Evolutionary conservation across 495 filamentous ascomycete genomes (phyloP), one percentile per base, ranked within the genome.

Genomic region (Chaetomidium leptoderma): DNA sequence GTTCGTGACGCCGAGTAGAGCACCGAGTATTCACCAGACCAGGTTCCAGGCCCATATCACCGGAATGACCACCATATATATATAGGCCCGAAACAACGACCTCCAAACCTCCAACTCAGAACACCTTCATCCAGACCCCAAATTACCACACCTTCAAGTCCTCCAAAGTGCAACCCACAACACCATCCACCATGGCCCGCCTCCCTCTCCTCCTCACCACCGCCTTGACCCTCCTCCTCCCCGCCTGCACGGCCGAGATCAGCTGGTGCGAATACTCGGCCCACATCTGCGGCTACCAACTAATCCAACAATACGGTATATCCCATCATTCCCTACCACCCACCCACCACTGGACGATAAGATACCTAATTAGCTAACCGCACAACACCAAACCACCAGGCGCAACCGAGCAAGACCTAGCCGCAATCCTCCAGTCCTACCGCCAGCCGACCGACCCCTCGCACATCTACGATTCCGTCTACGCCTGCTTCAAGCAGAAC

Each of bases 271-370:
- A 46, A 16, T 46, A 46, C 43, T 46, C 43, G 13, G 24, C 43
- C 43, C 24, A 46, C 24, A 46, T 46, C 43, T 46, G 23, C 43
- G 43, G 43, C 43, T 46, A 46, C 13, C 43, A 46, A 27, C 43
- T 46, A 8, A 46, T 46, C 24, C 24, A 46, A 16, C 8, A 46
- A n/a, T 46, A 46, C 21, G 43, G 43, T 46, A 46, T 4, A 10
- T 13, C 43, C 23, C 42, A 8, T 6, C 23, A 10, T 24, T 1
- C 23, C 42, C 42, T 10, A 10, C 21, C 4, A 4, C 23, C 42
- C 42, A 24, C 42, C 7, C 14, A 24, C 23, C 21, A n/a, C n/a
- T n/a, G n/a, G n/a, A n/a, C n/a, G n/a, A n/a, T n/a, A n/a, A n/a
- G n/a, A n/a, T n/a, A n/a, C n/a, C n/a, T n/a, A n/a, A n/a, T n/a